Evolutionary conservation across 208 protist genomes (phyloP).

Genomic region (Leishmania mexicana): DNA sequence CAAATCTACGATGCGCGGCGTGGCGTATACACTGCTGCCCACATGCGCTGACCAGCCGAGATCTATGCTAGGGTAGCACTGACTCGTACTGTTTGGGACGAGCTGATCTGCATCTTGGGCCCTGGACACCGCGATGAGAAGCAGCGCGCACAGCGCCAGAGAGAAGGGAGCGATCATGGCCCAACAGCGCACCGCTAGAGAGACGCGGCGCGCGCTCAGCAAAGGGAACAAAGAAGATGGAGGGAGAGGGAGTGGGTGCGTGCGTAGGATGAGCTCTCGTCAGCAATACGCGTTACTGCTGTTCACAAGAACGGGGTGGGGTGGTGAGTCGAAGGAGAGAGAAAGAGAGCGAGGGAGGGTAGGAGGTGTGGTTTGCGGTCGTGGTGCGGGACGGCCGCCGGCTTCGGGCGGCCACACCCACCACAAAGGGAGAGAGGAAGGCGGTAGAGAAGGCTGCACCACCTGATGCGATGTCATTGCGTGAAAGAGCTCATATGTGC

Average conservation of each 20-base stretch:
- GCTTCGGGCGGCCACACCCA: background rate
- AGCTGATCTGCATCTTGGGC: constrained; percentile 3
- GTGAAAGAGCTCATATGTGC: background rate
- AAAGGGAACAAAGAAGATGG: background rate
- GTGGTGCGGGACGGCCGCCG: background rate
- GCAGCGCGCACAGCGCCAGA: constrained; percentile 1
- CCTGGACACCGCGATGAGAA: background rate
- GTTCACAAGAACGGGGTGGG: background rate
- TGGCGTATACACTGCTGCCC: constrained; percentile 76
- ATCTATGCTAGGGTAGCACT: constrained; percentile 53
- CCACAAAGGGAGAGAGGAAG: background rate
- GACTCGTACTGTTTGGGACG: constrained; percentile 18
- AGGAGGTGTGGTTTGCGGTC: background rate
- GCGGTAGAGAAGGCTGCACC: background rate
- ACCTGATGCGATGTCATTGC: background rate
- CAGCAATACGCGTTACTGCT: background rate
- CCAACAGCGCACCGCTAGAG: background rate
- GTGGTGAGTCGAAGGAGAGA: background rate
- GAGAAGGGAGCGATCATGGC: background rate
- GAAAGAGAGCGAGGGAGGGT: background rate
- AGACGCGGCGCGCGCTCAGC: background rate
- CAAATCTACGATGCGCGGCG: constrained; percentile 83
- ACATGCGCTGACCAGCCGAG: constrained; percentile 83
- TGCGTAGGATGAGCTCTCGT: background rate
- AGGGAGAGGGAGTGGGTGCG: background rate